Percentiles rank a stretch among this genome's conserved stretches.
phyloP scores from a whole-genome alignment of 2,329 filamentous ascomycete species.

The Ophiostoma triangulosporum region DNA sequence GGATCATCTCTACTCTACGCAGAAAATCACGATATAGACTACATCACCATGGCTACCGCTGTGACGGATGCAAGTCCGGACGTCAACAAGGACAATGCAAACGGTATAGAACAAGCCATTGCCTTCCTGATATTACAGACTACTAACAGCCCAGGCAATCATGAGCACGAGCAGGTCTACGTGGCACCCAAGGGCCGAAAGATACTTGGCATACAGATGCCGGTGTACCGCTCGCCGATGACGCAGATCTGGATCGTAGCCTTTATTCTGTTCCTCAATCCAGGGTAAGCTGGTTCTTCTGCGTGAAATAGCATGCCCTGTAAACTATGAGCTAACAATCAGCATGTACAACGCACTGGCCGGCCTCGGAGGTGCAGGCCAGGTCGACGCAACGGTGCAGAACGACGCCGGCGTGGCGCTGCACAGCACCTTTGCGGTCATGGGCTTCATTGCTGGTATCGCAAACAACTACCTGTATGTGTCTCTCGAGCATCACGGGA shows the following conservation, averaged over 20 bases:
- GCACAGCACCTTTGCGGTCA: conserved; percentile 56
- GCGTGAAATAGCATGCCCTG: no score
- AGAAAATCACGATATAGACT: no score
- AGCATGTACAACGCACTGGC: conserved; percentile 50
- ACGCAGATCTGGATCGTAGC: conserved; percentile 58
- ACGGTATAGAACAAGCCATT: no score
- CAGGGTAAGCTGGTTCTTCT: background rate
- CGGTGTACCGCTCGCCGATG: conserved; percentile 57
- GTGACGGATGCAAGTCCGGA: no score
- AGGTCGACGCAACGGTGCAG: conserved; percentile 36
- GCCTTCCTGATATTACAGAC: no score
- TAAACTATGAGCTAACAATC: background rate
- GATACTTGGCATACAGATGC: conserved; percentile 41
- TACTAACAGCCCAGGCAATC: no score
- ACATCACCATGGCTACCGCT: no score
- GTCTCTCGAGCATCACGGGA: no score
- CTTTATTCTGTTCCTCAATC: conserved; percentile 6
- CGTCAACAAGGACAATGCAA: no score
- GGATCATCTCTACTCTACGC: no score
- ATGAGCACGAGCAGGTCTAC: no score
- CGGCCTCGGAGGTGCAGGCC: conserved; percentile 48
- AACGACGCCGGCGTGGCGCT: conserved; percentile 57
- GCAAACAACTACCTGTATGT: conserved; percentile 49
- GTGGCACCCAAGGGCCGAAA: conserved; percentile 27
- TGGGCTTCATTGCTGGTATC: conserved; percentile 57